Evolutionary conservation across 768 basidiomycete genomes (phyloP), one percentile per base, ranked within the genome.

Genomic region (Mycena haematopus): DNA sequence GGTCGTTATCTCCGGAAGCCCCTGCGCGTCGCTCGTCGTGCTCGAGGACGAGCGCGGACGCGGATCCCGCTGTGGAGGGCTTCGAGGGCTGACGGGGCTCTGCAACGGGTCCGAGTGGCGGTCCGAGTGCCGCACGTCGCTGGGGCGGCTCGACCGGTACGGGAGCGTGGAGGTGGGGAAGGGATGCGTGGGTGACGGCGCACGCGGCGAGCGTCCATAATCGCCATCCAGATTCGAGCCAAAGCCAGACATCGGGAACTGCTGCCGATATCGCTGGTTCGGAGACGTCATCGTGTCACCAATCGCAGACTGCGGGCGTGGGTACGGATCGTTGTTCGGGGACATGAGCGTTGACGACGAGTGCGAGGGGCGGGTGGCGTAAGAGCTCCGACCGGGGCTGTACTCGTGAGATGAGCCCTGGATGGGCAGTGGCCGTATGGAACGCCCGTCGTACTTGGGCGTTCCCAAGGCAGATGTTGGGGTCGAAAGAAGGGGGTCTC

Each of bases 221-320:
- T 82, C 80, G 56, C n/a, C 42, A 24, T 79, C 79, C 14, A 75
- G 60, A 9, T 70, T 72, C 31, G 72, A 66, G 10, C 72, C 74
- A 60, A 77, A 77, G 10, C 76, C 78, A 2, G 81, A 79, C 1
- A 80, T 78, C 45, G 77, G 78, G 38, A 76, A 52, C 24, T 73
- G 73, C 21, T 75, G 74, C 49, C 68, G 69, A 46, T 72, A 74
- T 29, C 71, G 63, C 29, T 73, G 72, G 10, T 76, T 71, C n/a
- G 80, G 77, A 11, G 82, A 79, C 6, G 77, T 73, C 40, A 77
- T 67, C 17, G 79, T 70, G 54, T 85, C 83, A 51, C 82, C 86
- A n/a, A 81, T 70, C 14, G 88, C 86, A 31, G 90, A 90, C 52
- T 81, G 85, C 2, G 90, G 86, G 38, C 89, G 82, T 21, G 85